Base-by-base conservation (phyloP, 2,329 filamentous ascomycete genomes). In the Cordyceps militaris region DNA sequence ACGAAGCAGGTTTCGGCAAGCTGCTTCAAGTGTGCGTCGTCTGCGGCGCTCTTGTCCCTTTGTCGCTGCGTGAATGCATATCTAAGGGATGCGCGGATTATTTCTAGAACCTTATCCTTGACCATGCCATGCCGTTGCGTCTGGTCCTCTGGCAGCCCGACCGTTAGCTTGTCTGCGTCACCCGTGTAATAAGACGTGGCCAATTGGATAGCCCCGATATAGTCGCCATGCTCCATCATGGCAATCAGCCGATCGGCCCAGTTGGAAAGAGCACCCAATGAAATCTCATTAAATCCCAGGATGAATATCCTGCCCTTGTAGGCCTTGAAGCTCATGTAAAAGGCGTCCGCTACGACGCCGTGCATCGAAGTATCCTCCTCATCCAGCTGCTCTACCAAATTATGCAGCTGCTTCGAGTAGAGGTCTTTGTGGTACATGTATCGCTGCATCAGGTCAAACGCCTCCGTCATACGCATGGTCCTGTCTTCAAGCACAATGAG, bases 191-290 rank as follows among this genome's bases (percentile, higher is more conserved):
- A 99, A 0, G 88, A 88, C 1, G 91, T 96, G 10, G 93, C 95
- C 59, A 99, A 79, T 62, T 87, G 83, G 60, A 99, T 96, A 1
- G 94, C 92, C 13, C 85, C 88, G 62, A 99, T 88, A 67, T 96
- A 96, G 71, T 97, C 91, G n/a, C 94, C 94, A 58, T 91, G 84
- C 69, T 97, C 92, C 89, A 99, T 97, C 64, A 97, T 79, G 0
- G 93, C 92, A 63, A 97, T 85, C 19, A 99, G 77, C 42, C 94
- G 82, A 71, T 99, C 94, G 2, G 94, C 93, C 94, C 94, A 99
- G 64, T 99, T 99, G 0, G 94, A 97, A 34, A 99, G 74, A 4
- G 88, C 89, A 2, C 94, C 94, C 49, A 97, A 89, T 0, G 91
- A 90, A 42, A 97, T 78, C 67, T 97, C 93, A 67, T 93, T 94